Evolutionary conservation across 2,329 filamentous ascomycete species (phyloP).

Genomic region (Colletotrichum limetticola): DNA sequence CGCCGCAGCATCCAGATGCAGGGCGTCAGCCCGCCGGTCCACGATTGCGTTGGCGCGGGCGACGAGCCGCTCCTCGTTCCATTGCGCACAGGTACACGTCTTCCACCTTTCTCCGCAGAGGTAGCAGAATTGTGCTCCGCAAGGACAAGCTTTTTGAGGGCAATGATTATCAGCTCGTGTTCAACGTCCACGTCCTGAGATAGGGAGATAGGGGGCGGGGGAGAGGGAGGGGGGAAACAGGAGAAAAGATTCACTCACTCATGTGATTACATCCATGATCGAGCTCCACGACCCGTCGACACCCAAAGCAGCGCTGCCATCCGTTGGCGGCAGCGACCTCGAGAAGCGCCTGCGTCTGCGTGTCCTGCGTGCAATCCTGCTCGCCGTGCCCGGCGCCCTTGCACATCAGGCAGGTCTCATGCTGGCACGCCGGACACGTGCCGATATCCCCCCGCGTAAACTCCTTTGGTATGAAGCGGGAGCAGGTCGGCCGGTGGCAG

Average conservation of each 20-base stretch:
- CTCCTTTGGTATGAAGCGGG: constrained; percentile 54
- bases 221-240: background rate
- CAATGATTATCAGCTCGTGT: too few species aligned
- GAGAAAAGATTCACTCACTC: constrained; percentile 50
- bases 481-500: constrained; percentile 57
- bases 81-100: constrained; percentile 49
- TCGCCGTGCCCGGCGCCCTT: constrained; percentile 55
- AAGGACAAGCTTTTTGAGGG: constrained; percentile 52
- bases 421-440: constrained; percentile 53
- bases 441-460: constrained; percentile 48
- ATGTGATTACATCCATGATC: constrained; percentile 66
- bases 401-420: constrained; percentile 61
- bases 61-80: constrained; percentile 47
- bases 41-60: constrained; percentile 46
- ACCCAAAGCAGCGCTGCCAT: constrained; percentile 64
- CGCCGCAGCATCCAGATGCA: background rate
- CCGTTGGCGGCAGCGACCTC: constrained; percentile 51
- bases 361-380: constrained; percentile 60
- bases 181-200: background rate
- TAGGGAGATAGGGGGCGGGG: too few species aligned
- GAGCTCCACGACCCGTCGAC: constrained; percentile 60
- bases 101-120: constrained; percentile 55
- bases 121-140: constrained; percentile 61
- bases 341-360: constrained; percentile 50
- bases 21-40: constrained; percentile 33